Conservation (phyloP, 805 yeast genomes). For the Jamesozyma jinghongensis region DNA sequence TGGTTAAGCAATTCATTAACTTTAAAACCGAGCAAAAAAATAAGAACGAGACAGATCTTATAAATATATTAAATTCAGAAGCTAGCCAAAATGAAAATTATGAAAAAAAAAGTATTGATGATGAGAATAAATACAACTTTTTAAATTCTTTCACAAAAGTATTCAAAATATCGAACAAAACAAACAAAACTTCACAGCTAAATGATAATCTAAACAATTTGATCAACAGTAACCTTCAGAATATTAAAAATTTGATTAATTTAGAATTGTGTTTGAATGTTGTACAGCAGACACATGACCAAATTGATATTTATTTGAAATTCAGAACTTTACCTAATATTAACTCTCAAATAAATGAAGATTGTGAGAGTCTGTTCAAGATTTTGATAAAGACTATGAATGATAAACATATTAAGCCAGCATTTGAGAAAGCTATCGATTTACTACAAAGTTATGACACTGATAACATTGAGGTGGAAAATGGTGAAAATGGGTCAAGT, state of each 20-base stretch:
- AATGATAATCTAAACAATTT: constrained; percentile 78
- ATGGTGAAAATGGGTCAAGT: constrained; percentile 1
- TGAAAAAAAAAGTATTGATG: constrained; percentile 28
- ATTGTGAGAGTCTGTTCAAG: constrained; percentile 56
- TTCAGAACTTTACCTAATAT: constrained; percentile 32
- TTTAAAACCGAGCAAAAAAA: constrained; percentile 29
- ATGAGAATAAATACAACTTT: constrained; percentile 43
- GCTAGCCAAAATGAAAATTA: not conserved
- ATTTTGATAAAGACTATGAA: constrained; percentile 56
- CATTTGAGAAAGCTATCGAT: constrained; percentile 71
- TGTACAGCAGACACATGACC: constrained; percentile 56
- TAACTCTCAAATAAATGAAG: constrained; percentile 11
- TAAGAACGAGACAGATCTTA: constrained; percentile 5
- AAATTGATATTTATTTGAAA: constrained; percentile 49
- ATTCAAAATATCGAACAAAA: constrained; percentile 35
- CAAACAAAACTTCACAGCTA: constrained; percentile 26
- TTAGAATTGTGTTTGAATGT: constrained; percentile 69
- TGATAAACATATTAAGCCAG: constrained; percentile 67
- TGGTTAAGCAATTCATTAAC: constrained; percentile 19
- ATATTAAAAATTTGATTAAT: constrained; percentile 67
- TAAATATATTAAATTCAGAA: constrained; percentile 2
- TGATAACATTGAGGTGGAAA: constrained; percentile 14
- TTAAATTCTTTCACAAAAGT: constrained; percentile 57
- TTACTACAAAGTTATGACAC: constrained; percentile 70
- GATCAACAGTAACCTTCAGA: constrained; percentile 62